phyloP scores from a whole-genome alignment of 2,329 filamentous ascomycete genomes.

The Aspergillus sergii region DNA sequence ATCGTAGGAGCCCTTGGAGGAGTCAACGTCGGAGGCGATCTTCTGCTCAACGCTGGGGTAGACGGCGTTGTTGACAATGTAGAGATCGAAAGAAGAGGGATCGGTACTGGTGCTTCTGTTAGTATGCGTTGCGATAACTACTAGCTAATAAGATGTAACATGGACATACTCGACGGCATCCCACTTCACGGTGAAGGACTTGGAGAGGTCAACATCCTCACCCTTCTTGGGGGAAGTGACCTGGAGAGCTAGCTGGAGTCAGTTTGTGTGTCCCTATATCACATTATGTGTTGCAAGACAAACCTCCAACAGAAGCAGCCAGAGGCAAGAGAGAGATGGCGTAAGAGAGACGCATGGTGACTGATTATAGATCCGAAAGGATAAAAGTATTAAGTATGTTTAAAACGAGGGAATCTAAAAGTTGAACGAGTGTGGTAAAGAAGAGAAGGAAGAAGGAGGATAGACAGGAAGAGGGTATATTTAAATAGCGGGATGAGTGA shows the following conservation, averaged over 20 bases:
- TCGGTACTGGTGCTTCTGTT: slow-evolving; percentile 36
- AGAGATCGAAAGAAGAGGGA: slow-evolving; percentile 41
- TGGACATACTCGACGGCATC: slow-evolving; percentile 34
- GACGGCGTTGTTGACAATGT: slow-evolving; percentile 43
- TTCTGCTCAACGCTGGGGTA: slow-evolving; percentile 36
- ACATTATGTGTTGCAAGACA: background rate
- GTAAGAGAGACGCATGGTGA: slow-evolving; percentile 33
- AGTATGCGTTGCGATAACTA: background rate
- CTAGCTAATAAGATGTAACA: background rate
- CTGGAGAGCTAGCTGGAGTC: slow-evolving; percentile 30
- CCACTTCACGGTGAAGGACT: slow-evolving; percentile 44
- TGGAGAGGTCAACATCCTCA: slow-evolving; percentile 34
- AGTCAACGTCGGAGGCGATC: slow-evolving; percentile 40
- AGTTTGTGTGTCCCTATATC: background rate
- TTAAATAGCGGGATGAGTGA: background rate
- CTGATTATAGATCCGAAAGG: slow-evolving; percentile 1
- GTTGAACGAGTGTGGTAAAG: background rate
- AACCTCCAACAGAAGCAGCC: slow-evolving; percentile 33
- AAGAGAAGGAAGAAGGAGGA: background rate
- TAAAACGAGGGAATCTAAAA: background rate
- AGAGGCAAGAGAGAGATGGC: slow-evolving; percentile 28
- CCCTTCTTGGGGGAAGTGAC: slow-evolving; percentile 39
- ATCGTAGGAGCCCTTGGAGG: slow-evolving; percentile 39
- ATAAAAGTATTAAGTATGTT: background rate
- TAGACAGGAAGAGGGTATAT: background rate